A percentile compares a stretch with the other conserved stretches of the same genome.
Conservation (phyloP, 306 rosid genomes). For the Begonia loranthoides region DNA sequence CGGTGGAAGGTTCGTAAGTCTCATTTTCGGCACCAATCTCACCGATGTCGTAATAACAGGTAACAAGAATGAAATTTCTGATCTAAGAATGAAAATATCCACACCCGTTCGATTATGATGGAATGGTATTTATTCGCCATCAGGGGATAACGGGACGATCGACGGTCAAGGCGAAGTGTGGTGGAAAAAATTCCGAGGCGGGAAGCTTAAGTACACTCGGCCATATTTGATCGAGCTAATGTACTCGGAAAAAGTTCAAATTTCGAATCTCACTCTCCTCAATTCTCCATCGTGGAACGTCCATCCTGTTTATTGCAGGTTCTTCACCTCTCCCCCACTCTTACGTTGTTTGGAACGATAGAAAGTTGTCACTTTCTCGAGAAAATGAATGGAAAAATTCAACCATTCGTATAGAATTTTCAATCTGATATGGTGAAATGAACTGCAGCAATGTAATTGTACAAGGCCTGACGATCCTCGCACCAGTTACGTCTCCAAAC, state of each 20-base stretch:
- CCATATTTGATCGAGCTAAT: constrained; percentile 52
- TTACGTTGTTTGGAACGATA: not conserved
- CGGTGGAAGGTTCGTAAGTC: constrained; percentile 67
- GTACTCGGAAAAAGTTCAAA: constrained; percentile 24
- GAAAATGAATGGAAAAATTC: not conserved
- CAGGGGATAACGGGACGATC: constrained; percentile 62
- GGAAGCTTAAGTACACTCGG: constrained; percentile 38
- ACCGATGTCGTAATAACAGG: constrained; percentile 78
- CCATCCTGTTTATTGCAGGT: constrained; percentile 76
- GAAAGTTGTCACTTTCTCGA: not conserved
- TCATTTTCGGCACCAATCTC: constrained; percentile 57
- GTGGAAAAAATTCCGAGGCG: constrained; percentile 40
- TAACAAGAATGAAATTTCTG: not conserved
- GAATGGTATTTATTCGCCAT: not conserved
- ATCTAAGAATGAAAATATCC: not conserved
- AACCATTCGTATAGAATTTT: no score
- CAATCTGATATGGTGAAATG: not conserved
- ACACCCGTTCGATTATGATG: not conserved
- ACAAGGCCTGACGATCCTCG: constrained; percentile 29
- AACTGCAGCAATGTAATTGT: constrained; percentile 32
- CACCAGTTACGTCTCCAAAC: constrained; percentile 41
- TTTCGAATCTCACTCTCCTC: constrained; percentile 50
- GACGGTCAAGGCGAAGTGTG: constrained; percentile 64
- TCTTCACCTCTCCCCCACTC: not conserved
- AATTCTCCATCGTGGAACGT: constrained; percentile 61